Base-by-base conservation (phyloP, 75 land plant species). In the Adiantum capillusveneris region DNA sequence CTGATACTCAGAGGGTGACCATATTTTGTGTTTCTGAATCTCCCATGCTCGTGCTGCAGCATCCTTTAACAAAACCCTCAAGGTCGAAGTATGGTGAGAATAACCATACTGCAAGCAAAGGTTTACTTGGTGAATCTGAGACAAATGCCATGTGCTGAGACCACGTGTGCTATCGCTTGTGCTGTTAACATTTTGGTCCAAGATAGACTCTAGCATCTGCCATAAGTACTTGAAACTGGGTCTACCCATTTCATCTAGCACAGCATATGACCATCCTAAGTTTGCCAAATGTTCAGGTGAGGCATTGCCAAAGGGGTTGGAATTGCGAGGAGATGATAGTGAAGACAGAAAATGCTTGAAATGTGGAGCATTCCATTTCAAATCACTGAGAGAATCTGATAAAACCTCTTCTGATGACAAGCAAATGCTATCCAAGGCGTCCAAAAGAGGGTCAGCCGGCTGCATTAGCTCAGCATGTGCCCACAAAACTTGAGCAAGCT, bases 201-300 rank as follows among this genome's bases (percentile, higher is more conserved):
- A 20, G n/a, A 6, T 18, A 59, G 55, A 37, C 11, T 44, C 22
- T 53, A 91, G 25, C 58, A 71, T 69, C 37, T 20, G 72, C 93
- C 97, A 92, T 0, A 89, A 31, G 49, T 61, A 66, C 29, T 64
- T 57, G 64, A 85, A 93, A 70, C 75, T 85, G 9, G 61, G 69
- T 0, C 90, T 77, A 9, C 68, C 72, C 68, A 88, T 54, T 73
- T 82, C 84, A 17, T 82, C 84, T 24, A 93, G 71, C 31, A 89
- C 90, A 57, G 87, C 83, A 66, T 79, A 85, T 19, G 98, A 93
- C 98, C 98, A 93, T 44, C 90, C 87, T 64, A 93, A 72, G 55
- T 69, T 81, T n/a, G 96, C 84, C 30, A 93, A 82, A 49, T 93
- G 96, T 52, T 81, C 79, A 49, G 73, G 62, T 25, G 54, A 78